A percentile compares a stretch with the other conserved stretches of the same genome.
Evolutionary conservation across 1,139 yeast species (phyloP).

Genomic region (Saccharomyces hybrid): DNA sequence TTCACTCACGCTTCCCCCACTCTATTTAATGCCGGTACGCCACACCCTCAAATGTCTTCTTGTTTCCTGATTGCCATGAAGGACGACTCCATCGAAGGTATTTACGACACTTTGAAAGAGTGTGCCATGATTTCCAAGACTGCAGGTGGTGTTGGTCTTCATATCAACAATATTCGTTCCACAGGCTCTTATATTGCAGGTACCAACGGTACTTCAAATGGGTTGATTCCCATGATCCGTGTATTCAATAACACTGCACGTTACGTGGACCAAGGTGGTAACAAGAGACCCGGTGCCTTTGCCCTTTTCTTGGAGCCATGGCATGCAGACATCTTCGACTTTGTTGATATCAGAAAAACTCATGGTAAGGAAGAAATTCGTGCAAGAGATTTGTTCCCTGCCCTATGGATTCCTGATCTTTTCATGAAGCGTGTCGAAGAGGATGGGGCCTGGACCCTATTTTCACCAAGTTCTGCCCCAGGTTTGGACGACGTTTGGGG

Average conservation of each 20-base stretch:
- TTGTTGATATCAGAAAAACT: slow-evolving; percentile 76
- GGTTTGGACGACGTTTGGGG: slow-evolving; percentile 77
- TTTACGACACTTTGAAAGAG: slow-evolving; percentile 76
- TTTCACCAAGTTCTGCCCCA: slow-evolving; percentile 84
- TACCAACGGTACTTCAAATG: slow-evolving; percentile 83
- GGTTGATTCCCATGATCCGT: slow-evolving; percentile 82
- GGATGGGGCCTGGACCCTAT: slow-evolving; percentile 74
- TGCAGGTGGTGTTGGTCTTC: slow-evolving; percentile 88
- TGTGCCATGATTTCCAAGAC: slow-evolving; percentile 83
- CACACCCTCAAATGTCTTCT: slow-evolving; percentile 78
- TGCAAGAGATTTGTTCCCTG: slow-evolving; percentile 84
- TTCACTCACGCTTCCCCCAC: slow-evolving; percentile 91
- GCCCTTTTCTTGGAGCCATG: slow-evolving; percentile 86
- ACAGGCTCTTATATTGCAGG: slow-evolving; percentile 85
- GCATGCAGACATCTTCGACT: slow-evolving; percentile 83
- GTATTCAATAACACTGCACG: slow-evolving; percentile 88
- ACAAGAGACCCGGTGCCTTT: slow-evolving; percentile 90
- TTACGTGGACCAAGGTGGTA: slow-evolving; percentile 91
- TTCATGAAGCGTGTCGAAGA: slow-evolving; percentile 83
- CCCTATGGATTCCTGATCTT: slow-evolving; percentile 86
- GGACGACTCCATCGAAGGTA: slow-evolving; percentile 87
- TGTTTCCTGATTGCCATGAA: slow-evolving; percentile 85
- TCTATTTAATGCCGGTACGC: slow-evolving; percentile 83
- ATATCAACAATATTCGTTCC: slow-evolving; percentile 74
- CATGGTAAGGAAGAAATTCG: slow-evolving; percentile 89